A percentile compares a stretch with the other conserved stretches of the same genome.
Conservation (phyloP, 441 rosid genomes). For the Melastoma candidum region DNA sequence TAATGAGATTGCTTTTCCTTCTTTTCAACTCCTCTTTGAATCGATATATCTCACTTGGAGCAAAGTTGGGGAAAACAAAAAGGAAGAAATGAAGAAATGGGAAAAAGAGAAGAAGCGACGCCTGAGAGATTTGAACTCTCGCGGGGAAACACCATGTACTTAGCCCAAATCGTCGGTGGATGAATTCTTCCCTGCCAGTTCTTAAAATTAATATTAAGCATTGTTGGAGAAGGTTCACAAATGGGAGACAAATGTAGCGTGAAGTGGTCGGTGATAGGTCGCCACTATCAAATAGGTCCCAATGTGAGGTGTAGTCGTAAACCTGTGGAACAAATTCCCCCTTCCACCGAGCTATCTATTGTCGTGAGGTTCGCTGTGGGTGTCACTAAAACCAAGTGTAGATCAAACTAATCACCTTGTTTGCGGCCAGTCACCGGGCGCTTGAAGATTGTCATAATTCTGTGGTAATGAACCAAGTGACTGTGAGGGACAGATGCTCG, state of each 20-base stretch:
- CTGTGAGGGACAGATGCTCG: conserved; percentile 83
- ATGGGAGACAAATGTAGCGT: conserved; percentile 95
- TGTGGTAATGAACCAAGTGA: conserved; percentile 75
- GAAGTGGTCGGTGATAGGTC: conserved; percentile 89
- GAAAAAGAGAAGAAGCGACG: conserved; percentile 15
- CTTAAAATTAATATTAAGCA: conserved; percentile 15
- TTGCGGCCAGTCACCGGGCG: conserved; percentile 5
- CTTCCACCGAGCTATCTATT: too few species aligned
- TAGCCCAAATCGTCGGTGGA: conserved; percentile 50
- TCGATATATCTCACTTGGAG: too few species aligned
- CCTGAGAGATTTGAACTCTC: conserved; percentile 98
- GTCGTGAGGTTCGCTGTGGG: too few species aligned
- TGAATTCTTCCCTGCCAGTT: too few species aligned
- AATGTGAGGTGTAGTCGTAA: conserved; percentile 61
- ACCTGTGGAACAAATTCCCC: not conserved
- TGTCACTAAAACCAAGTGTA: not conserved
- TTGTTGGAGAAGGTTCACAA: conserved; percentile 91
- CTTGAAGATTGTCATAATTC: conserved; percentile 69
- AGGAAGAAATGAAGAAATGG: too few species aligned
- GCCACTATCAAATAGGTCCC: conserved; percentile 91
- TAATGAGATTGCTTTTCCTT: too few species aligned
- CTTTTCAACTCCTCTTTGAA: too few species aligned
- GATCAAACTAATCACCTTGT: not conserved
- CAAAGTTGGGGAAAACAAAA: too few species aligned
- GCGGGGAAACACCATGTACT: conserved; percentile 92